phyloP scores from a whole-genome alignment of 2,329 filamentous ascomycete genomes.

The Aspergillus piperis region DNA sequence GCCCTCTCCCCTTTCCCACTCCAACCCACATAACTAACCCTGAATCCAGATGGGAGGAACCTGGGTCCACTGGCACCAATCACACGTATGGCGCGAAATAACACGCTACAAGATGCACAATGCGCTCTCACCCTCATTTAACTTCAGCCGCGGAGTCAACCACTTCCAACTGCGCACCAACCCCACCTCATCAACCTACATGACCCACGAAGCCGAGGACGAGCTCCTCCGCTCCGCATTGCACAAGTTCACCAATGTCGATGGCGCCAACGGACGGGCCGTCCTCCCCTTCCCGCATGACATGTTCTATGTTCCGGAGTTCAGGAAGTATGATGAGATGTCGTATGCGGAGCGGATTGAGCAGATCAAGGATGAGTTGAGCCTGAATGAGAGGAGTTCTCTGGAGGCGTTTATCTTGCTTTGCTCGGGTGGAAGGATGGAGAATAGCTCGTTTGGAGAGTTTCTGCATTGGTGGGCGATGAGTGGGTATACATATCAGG shows the following conservation, averaged over 20 bases:
- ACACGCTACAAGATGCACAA: conserved; percentile 49
- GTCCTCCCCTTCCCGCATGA: conserved; percentile 48
- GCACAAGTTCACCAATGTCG: conserved; percentile 51
- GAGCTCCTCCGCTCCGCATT: conserved; percentile 37
- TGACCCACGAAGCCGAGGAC: conserved; percentile 49
- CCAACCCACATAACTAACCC: not conserved
- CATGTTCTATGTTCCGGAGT: conserved; percentile 35
- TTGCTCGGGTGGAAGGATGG: conserved; percentile 46
- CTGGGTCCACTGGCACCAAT: conserved; percentile 51
- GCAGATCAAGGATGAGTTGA: conserved; percentile 42
- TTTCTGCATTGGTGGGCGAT: conserved; percentile 54
- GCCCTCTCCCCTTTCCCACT: not conserved
- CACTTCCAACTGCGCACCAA: conserved; percentile 42
- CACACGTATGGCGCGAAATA: conserved; percentile 50
- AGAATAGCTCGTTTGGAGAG: conserved; percentile 50
- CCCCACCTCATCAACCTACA: conserved; percentile 27
- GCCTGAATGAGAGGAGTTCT: conserved; percentile 42
- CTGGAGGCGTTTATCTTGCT: conserved; percentile 48
- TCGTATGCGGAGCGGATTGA: conserved; percentile 48
- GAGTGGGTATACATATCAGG: conserved; percentile 44
- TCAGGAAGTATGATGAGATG: conserved; percentile 41
- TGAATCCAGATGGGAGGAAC: conserved; percentile 48
- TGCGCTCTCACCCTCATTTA: conserved; percentile 43
- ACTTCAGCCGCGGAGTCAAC: conserved; percentile 47
- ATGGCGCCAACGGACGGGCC: conserved; percentile 42